A percentile compares a stretch with the other conserved stretches of the same genome.
Conservation (phyloP, 441 rosid genomes). For the California macrophylla region DNA sequence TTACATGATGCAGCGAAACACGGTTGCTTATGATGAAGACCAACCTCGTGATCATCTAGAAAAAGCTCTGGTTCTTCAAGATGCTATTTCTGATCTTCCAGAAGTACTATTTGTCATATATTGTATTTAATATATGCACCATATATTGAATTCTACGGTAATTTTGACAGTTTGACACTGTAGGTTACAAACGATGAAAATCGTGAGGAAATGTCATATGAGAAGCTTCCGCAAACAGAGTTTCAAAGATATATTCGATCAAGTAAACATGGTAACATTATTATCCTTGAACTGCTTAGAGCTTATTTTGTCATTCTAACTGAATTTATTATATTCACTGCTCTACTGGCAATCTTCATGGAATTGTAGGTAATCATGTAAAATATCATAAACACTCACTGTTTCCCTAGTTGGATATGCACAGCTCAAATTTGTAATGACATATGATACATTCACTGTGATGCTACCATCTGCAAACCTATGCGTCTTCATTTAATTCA, state of each 20-base stretch:
- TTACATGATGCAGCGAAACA: slow-evolving; percentile 30
- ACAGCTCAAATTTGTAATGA: neutral
- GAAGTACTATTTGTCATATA: slow-evolving; percentile 24
- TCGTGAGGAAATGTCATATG: slow-evolving; percentile 47
- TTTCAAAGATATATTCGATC: slow-evolving; percentile 52
- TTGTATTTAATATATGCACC: neutral
- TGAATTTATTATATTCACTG: too few relatives aligned
- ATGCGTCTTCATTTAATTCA: neutral
- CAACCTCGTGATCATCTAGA: slow-evolving; percentile 29
- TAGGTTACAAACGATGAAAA: slow-evolving; percentile 48
- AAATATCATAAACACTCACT: neutral
- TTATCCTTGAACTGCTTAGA: slow-evolving; percentile 1
- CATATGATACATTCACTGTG: neutral
- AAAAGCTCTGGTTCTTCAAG: slow-evolving; percentile 39
- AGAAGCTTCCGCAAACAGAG: slow-evolving; percentile 34
- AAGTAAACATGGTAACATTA: slow-evolving; percentile 39
- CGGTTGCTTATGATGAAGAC: slow-evolving; percentile 40
- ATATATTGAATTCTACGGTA: neutral
- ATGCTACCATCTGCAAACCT: slow-evolving; percentile 1
- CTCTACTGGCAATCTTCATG: neutral
- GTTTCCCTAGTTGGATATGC: neutral
- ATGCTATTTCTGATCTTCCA: slow-evolving; percentile 61
- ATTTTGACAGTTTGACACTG: neutral
- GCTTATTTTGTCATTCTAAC: neutral
- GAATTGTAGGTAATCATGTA: neutral